Evolutionary conservation across 305 asterid genomes (phyloP), one percentile per base, ranked within the genome.

Genomic region (Solanum hybrid): DNA sequence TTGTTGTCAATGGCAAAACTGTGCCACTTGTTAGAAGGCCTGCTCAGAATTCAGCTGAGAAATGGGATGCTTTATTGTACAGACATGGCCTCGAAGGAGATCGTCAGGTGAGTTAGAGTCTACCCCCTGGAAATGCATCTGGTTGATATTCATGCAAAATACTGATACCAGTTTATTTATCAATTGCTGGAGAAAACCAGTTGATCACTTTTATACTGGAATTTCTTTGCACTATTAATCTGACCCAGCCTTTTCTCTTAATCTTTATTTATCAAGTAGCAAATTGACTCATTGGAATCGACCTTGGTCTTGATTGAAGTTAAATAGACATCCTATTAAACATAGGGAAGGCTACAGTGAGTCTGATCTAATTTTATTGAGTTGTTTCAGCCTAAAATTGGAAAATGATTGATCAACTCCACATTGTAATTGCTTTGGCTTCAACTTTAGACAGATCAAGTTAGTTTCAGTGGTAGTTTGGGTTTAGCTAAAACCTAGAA

Each of bases 11-110:
- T 89, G 97, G 98, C 89, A 97, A 96, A 92, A 92, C 93, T 26
- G 98, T 97, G 27, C 98, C 98, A 10, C 99, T 97, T 89, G 97
- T 97, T 88, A 93, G 83, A 90, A 95, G 99, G 92, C 99, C 99
- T 20, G 91, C 91, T 88, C 99, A 97, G 89, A 94, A 95, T 93
- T 83, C 95, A 38, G 99, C 98, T 79, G 99, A 97, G 93, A 97
- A 97, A 87, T 97, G 99, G 99, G 98, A 97, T 93, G 99, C 99
- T 91, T 91, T 97, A 89, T 91, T 97, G 70, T 97, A 97, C 89
- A 93, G 99, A 90, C 98, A 95, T 79, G 96, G 97, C 39, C 95
- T 97, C 75, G 98, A 95, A 88, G 98, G 93, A 88, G 96, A 97
- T 90, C 10, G 93, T 88, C 99, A 97, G 98, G 99, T 96, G 90